Base-by-base conservation (phyloP, 2,329 filamentous ascomycete genomes). In the Lasiodiplodia theobromae region DNA sequence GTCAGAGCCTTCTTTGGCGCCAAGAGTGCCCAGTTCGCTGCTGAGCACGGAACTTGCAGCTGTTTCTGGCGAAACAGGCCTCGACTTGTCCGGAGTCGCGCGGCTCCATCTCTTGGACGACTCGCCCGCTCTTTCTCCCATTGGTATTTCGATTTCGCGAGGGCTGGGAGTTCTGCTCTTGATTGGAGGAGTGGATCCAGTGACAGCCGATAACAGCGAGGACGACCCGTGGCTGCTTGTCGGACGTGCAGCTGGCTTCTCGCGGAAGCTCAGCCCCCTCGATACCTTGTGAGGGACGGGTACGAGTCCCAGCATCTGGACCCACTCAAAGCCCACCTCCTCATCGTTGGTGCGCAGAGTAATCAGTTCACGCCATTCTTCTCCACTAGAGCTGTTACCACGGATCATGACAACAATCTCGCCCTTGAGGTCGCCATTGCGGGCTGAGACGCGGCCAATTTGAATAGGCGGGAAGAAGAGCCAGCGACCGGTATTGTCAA, bases 391-490 rank as follows among this genome's bases (percentile, higher is more conserved):
- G 47, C 88, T 87, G 70, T 83, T 83, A 51, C 93, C 94, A 69
- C 93, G 89, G 67, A 97, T 86, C 94, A 98, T 97, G 69, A 97
- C 83, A 10, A 97, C 86, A 70, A 98, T 86, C 72, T 96, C 90
- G 34, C 88, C 87, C 65, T 87, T 84, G n/a, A 82, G 78, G 47
- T 94, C 90, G 14, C 94, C 94, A 69, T 86, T 89, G 49, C 95
- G 89, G 62, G 94, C 93, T 14, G 96, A 98, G 23, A 97, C 86
- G 70, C 88, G 86, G 44, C 86, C 84, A 71, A 88, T 85, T 21
- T 90, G 85, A n/a, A 97, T 85, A 0, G 96, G 95, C n/a, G 94
- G 92, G 75, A 99, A 97, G 0, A 99, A 86, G 4, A 99, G 86
- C 89, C 93, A 98, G 66, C 89, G 88, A 16, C 91, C 89, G 6